Evolutionary conservation across 768 basidiomycete species (phyloP).

Genomic region (Podaxis rugospora): DNA sequence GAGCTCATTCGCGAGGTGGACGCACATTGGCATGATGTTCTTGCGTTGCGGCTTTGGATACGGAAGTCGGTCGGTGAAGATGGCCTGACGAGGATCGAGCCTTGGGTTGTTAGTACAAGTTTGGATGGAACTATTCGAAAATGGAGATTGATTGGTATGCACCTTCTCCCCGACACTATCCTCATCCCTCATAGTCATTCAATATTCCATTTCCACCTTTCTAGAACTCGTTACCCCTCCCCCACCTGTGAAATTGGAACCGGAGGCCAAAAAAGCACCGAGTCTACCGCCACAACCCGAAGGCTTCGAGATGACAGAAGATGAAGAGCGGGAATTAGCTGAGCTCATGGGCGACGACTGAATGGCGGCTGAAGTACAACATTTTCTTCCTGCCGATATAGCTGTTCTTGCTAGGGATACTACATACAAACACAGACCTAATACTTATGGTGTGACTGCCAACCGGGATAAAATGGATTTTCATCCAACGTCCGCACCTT

Average conservation of each 20-base stretch:
- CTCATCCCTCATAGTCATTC: not conserved
- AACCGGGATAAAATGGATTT: slow-evolving; percentile 47
- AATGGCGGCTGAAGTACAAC: not conserved
- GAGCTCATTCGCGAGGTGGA: slow-evolving; percentile 73
- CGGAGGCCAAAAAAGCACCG: slow-evolving; percentile 10
- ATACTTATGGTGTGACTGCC: slow-evolving; percentile 21
- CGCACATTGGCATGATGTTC: slow-evolving; percentile 90
- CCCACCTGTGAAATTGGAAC: slow-evolving; percentile 13
- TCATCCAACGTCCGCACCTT: slow-evolving; percentile 45
- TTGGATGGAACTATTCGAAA: slow-evolving; percentile 84
- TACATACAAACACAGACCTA: not conserved
- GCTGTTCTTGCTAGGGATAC: not conserved
- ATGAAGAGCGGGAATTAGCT: slow-evolving; percentile 86
- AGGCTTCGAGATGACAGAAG: slow-evolving; percentile 62
- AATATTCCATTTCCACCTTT: not conserved
- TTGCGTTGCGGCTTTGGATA: slow-evolving; percentile 69
- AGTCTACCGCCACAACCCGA: slow-evolving; percentile 13
- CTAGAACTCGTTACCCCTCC: slow-evolving; percentile 39
- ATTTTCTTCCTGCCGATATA: not conserved
- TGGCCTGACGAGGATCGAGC: slow-evolving; percentile 50
- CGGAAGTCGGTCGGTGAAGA: slow-evolving; percentile 41
- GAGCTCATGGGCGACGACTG: slow-evolving; percentile 51
- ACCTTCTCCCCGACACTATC: not conserved
- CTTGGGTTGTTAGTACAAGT: slow-evolving; percentile 81
- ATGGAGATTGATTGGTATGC: slow-evolving; percentile 71